These are phyloP conservation scores for Blumeriella jaapii DNA, from an alignment of 2,329 filamentous ascomycete species.

Conservation along the genomic window DNA sequence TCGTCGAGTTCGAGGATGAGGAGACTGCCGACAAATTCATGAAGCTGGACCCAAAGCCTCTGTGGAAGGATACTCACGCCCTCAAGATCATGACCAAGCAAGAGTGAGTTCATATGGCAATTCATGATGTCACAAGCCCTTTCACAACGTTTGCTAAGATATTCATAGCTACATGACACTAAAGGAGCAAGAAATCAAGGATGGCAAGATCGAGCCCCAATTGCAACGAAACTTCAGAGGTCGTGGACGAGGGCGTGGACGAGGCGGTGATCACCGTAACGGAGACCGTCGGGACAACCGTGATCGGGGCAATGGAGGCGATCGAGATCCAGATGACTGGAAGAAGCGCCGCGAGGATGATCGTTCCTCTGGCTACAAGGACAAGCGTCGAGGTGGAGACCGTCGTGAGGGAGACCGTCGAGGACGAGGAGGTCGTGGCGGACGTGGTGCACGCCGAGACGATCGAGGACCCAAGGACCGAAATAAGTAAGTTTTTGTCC, in stretches of 20 bases:
- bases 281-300: conserved; percentile 15
- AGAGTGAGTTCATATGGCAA: neutral
- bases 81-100: conserved; percentile 77
- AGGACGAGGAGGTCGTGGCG: conserved; percentile 31
- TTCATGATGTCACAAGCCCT: neutral
- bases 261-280: conserved; percentile 1
- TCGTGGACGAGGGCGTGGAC: conserved; percentile 8
- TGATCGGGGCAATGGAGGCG: conserved; percentile 14
- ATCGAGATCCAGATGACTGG: conserved; percentile 45
- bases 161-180: conserved; percentile 62
- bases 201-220: conserved; percentile 54
- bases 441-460: conserved; percentile 28
- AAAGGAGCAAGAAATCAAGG: conserved; percentile 60
- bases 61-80: conserved; percentile 64
- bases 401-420: conserved; percentile 34
- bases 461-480: conserved; percentile 26
- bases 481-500: neutral
- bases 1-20: conserved; percentile 79
- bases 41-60: conserved; percentile 65
- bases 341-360: conserved; percentile 52
- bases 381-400: conserved; percentile 25
- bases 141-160: neutral
- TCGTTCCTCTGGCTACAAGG: conserved; percentile 47
- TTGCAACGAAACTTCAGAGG: conserved; percentile 18
- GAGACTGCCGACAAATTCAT: conserved; percentile 74